Evolutionary conservation across 208 protist genomes (phyloP).

Genomic region (Porcisia hertigi): DNA sequence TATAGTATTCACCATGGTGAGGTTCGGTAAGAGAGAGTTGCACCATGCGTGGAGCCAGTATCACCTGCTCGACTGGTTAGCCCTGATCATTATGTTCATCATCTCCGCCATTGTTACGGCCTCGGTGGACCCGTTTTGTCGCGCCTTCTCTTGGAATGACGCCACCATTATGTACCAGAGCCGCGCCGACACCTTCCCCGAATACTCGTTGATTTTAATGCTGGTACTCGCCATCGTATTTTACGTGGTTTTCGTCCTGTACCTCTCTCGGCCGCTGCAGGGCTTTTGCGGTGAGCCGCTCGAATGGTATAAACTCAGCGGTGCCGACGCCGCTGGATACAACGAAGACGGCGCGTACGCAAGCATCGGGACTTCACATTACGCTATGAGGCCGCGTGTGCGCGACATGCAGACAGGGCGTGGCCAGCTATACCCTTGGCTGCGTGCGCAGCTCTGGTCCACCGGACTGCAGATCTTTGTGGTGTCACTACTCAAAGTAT

Average conservation of each 20-base stretch:
- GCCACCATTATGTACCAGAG: slow-evolving; percentile 61
- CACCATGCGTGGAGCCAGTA: slow-evolving; percentile 37
- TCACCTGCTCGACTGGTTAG: slow-evolving; percentile 52
- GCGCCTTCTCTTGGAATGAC: slow-evolving; percentile 75
- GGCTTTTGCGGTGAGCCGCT: slow-evolving; percentile 32
- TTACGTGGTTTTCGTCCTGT: slow-evolving; percentile 43
- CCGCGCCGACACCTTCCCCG: slow-evolving; percentile 57
- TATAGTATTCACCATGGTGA: not conserved
- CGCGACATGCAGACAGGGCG: slow-evolving; percentile 17
- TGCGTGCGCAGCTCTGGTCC: slow-evolving; percentile 56
- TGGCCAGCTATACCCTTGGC: slow-evolving; percentile 60
- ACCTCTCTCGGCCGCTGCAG: slow-evolving; percentile 37
- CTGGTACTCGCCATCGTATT: slow-evolving; percentile 33
- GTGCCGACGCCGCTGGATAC: not conserved
- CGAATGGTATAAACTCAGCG: slow-evolving; percentile 16
- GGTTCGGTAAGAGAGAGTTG: slow-evolving; percentile 8
- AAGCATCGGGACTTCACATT: not conserved
- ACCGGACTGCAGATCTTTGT: slow-evolving; percentile 39
- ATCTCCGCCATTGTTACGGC: slow-evolving; percentile 8
- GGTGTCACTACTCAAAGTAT: slow-evolving; percentile 60
- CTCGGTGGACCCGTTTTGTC: slow-evolving; percentile 50
- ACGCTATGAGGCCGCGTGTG: slow-evolving; percentile 17
- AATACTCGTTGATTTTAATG: slow-evolving; percentile 57
- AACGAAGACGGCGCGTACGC: not conserved
- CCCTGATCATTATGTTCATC: slow-evolving; percentile 29